Conservation (phyloP, 176 grass and related monocot genomes). For the Carex pumila region DNA sequence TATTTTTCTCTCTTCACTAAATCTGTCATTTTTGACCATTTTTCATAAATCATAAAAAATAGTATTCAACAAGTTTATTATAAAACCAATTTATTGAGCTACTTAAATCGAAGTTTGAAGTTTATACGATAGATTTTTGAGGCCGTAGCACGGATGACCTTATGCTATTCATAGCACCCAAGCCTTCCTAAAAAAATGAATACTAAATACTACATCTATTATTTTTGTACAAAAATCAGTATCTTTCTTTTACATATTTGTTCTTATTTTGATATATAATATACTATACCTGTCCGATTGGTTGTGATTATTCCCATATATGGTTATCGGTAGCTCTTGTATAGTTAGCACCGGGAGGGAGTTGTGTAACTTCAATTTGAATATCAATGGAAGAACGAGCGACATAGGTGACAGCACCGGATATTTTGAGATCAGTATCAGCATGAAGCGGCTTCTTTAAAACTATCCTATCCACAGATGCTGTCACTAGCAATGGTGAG, state of each 20-base stretch:
- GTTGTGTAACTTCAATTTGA: conserved; percentile 83
- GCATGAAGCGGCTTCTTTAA: conserved; percentile 60
- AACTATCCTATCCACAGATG: conserved; percentile 81
- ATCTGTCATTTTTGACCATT: too few relatives aligned
- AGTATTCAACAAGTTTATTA: too few relatives aligned
- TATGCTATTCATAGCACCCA: too few relatives aligned
- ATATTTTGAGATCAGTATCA: conserved; percentile 73
- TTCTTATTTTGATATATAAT: neutral
- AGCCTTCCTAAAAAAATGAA: too few relatives aligned
- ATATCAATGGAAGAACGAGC: conserved; percentile 84
- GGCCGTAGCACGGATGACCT: too few relatives aligned
- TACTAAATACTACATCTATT: neutral
- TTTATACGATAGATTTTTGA: too few relatives aligned
- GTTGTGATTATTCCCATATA: neutral
- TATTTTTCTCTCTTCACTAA: too few relatives aligned
- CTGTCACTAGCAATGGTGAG: conserved; percentile 74
- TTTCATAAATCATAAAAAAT: too few relatives aligned
- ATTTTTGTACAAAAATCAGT: neutral
- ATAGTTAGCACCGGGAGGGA: neutral
- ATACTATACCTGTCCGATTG: neutral
- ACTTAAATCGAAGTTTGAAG: too few relatives aligned
- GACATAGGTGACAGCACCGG: conserved; percentile 80
- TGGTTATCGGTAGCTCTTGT: neutral
- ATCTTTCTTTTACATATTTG: neutral
- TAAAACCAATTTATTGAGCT: too few relatives aligned